These are phyloP conservation scores for Aurifilum marmelostoma DNA, from an alignment of 2,329 filamentous ascomycete genomes.

Conservation along the genomic window DNA sequence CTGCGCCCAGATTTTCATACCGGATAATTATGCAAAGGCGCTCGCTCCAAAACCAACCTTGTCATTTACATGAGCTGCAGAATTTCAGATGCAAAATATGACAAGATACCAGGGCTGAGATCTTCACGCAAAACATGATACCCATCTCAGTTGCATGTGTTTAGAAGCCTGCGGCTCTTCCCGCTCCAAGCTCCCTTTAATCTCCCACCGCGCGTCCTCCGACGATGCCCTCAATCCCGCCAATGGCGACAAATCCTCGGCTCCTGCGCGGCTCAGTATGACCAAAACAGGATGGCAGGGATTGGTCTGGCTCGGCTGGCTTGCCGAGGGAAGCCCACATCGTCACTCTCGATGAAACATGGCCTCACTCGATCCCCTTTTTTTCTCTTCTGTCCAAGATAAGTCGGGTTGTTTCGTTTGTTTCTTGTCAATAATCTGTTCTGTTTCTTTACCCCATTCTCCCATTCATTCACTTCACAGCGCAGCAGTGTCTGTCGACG, in stretches of 20 bases:
- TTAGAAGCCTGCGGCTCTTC: slow-evolving; percentile 7
- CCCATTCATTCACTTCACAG: slow-evolving; percentile 4
- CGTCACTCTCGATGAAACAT: slow-evolving; percentile 10
- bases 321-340: slow-evolving; percentile 8
- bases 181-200: slow-evolving; percentile 15
- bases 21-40: too few species aligned
- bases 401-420: slow-evolving; percentile 9
- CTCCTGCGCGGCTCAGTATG: neutral
- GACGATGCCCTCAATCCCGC: slow-evolving; percentile 20
- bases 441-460: slow-evolving; percentile 11
- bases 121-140: neutral
- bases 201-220: slow-evolving; percentile 8
- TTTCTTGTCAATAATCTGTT: neutral
- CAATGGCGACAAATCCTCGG: slow-evolving; percentile 4
- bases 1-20: too few species aligned
- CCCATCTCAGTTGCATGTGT: neutral
- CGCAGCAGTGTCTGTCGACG: slow-evolving; percentile 18
- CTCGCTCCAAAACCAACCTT: neutral
- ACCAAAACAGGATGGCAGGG: neutral
- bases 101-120: neutral
- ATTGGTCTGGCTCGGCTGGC: neutral
- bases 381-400: neutral
- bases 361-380: neutral
- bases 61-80: neutral
- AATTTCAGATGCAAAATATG: neutral